Evolutionary conservation across 768 basidiomycete species (phyloP), one percentile per base, ranked within the genome.

Genomic region (Myochromella boudieri): DNA sequence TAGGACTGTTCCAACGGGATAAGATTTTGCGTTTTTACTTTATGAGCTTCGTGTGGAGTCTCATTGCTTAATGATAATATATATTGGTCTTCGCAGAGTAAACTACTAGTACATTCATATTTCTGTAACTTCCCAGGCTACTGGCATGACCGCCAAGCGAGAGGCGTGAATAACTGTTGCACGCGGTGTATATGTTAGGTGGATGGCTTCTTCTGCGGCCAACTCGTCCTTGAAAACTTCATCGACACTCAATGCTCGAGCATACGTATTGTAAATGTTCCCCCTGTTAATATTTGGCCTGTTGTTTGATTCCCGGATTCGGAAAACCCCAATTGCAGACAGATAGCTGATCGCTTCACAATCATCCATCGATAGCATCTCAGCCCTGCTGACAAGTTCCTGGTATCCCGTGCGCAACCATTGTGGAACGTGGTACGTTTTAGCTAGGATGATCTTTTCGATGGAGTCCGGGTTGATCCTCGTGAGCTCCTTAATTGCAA

Each of bases 351-450:
- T 50, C 8, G 22, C 39, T 9, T 41, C 25, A 11, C 37, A 46
- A 10, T 55, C 53, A 27, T 44, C 37, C 28, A 45, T 25, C 1
- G 53, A 42, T 20, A 43, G 26, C 8, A 40, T 36, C n/a, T 49
- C 21, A 8, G 10, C 4, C n/a, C 33, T 48, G 29, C 33, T 6
- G 17, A 52, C 33, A 26, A 51, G 51, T 17, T 48, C 44, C 7
- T 17, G 27, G 36, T 58, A 55, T 1, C 43, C 53, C 11, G 46
- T 36, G 1, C 48, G 46, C 9, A 58, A 20, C 53, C 56, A 58
- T 40, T 46, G 43, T 7, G 56, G 56, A 24, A 58, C 48, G 32
- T 52, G 43, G n/a, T 37, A 55, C 4, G 39, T 36, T 33, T 52
- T 55, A 3, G 46, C 51, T 1, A 55, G 39, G 1, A 45, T 26